Evolutionary conservation across 140 eudicot species (phyloP).

Genomic region (Oenanthe javanica): DNA sequence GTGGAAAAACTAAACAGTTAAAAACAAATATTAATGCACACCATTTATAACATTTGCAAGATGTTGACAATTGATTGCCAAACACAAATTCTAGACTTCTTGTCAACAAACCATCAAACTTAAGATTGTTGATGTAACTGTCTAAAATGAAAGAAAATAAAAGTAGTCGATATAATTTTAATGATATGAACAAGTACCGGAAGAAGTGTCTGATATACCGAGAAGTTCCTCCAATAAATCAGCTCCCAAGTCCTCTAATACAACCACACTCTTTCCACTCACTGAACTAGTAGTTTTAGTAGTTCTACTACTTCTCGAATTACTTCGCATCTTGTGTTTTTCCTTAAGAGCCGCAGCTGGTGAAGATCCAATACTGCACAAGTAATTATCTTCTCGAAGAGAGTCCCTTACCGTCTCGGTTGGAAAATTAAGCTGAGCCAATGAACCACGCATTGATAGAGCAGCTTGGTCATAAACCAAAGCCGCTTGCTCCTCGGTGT

Average conservation of each 20-base stretch:
- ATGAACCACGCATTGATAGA: constrained; percentile 38
- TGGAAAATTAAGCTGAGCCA: constrained; percentile 36
- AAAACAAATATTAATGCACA: background rate
- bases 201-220: constrained; percentile 16
- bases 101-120: background rate
- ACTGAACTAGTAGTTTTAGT: constrained; percentile 2
- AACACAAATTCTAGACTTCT: background rate
- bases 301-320: constrained; percentile 10
- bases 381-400: constrained; percentile 22
- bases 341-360: constrained; percentile 50
- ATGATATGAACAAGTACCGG: constrained; percentile 6
- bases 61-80: background rate
- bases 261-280: constrained; percentile 17
- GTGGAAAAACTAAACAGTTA: background rate
- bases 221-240: constrained; percentile 54
- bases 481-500: constrained; percentile 48
- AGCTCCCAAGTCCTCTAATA: constrained; percentile 55
- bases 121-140: background rate
- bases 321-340: constrained; percentile 28
- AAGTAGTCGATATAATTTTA: background rate
- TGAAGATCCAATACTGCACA: constrained; percentile 30
- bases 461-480: constrained; percentile 59
- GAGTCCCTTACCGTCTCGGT: constrained; percentile 36
- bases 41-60: background rate
- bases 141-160: background rate